These are phyloP conservation scores for Agaricus subrufescens DNA, from an alignment of 768 basidiomycete species.

Conservation along the genomic window DNA sequence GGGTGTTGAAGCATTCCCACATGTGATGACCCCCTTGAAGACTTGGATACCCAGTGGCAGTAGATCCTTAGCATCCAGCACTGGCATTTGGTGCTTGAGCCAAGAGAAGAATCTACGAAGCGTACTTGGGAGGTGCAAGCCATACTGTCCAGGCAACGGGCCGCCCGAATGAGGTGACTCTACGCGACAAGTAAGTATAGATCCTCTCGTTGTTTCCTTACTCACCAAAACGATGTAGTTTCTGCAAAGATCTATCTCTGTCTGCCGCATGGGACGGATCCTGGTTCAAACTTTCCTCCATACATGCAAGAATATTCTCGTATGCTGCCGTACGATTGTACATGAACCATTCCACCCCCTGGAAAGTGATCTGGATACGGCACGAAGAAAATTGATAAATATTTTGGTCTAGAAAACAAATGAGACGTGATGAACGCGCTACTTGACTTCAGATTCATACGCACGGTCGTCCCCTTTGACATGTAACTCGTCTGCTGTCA, in stretches of 20 bases:
- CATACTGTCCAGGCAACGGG: constrained; percentile 22
- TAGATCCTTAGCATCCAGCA: constrained; percentile 76
- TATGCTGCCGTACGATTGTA: constrained; percentile 89
- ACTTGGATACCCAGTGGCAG: constrained; percentile 80
- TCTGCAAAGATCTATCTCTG: constrained; percentile 30
- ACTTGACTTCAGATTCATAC: constrained; percentile 15
- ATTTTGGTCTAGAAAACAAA: not conserved
- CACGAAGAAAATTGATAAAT: constrained; percentile 39
- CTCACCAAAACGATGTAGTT: constrained; percentile 37
- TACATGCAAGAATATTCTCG: constrained; percentile 78
- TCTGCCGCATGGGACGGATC: constrained; percentile 25
- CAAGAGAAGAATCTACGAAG: constrained; percentile 43
- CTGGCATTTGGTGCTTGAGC: constrained; percentile 60
- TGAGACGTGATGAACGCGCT: not conserved
- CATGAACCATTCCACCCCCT: constrained; percentile 91
- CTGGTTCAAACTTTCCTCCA: constrained; percentile 39
- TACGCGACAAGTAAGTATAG: constrained; percentile 13
- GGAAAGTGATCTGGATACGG: constrained; percentile 72
- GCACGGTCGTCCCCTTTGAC: constrained; percentile 50
- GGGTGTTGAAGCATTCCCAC: constrained; percentile 85
- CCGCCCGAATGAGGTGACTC: constrained; percentile 16
- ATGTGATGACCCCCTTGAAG: constrained; percentile 74
- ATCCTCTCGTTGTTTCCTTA: not conserved
- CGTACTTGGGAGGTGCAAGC: constrained; percentile 28
- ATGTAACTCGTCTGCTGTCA: constrained; percentile 67